These are phyloP conservation scores for Nakaseomyces glabratus DNA, from an alignment of 1,139 yeast species.

Conservation along the genomic window DNA sequence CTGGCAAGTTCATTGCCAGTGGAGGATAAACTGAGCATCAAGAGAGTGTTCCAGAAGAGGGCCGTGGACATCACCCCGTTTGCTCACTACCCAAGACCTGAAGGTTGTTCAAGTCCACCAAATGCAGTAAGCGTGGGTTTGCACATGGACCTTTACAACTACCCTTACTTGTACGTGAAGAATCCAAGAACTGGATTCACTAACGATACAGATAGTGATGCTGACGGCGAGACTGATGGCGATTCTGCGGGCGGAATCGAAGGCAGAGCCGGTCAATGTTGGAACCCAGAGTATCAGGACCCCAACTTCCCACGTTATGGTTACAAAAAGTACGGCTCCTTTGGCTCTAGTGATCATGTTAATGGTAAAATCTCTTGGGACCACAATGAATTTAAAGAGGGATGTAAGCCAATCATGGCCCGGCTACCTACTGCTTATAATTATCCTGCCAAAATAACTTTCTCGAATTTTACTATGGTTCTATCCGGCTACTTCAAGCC, in stretches of 20 bases:
- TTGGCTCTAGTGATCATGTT: background rate
- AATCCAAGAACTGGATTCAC: background rate
- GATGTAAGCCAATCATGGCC: background rate
- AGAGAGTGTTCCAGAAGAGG: no score
- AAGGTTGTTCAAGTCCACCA: no score
- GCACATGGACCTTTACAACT: background rate
- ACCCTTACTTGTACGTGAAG: background rate
- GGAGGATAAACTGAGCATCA: no score
- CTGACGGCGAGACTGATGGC: background rate
- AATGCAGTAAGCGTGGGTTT: no score
- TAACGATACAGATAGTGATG: background rate
- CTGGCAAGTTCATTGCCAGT: no score
- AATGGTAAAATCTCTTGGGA: background rate
- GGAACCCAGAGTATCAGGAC: background rate
- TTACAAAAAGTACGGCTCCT: background rate
- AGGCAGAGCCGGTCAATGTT: background rate
- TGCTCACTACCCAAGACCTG: no score
- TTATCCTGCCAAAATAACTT: background rate
- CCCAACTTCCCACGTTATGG: background rate
- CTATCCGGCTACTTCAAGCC: conserved; percentile 1
- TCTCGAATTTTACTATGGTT: conserved; percentile 1
- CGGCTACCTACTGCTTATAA: background rate
- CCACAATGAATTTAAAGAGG: background rate
- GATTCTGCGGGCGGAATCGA: background rate
- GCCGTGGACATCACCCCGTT: no score